Evolutionary conservation across 164 flowering plant species (phyloP).

Genomic region (Kalanchoe fedtschenkoi): DNA sequence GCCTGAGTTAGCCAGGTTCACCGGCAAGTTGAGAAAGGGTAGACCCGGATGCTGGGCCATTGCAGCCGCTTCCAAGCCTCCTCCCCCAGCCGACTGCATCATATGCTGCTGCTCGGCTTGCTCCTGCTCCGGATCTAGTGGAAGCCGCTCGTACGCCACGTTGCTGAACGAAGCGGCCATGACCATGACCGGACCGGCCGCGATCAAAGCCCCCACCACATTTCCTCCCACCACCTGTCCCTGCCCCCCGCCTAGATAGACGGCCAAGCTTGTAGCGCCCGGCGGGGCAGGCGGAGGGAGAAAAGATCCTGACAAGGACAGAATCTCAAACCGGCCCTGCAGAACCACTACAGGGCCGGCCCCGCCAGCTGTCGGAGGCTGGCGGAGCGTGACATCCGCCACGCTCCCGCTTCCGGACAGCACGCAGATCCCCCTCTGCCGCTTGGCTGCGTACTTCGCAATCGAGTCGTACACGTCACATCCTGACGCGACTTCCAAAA

Average conservation of each 20-base stretch:
- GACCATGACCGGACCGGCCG: not conserved
- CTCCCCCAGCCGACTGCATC: not conserved
- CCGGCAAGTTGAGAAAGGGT: not conserved
- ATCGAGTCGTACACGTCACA: not conserved
- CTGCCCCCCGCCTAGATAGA: conserved; percentile 1
- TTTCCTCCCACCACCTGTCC: conserved; percentile 1
- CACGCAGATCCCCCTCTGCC: conserved; percentile 3
- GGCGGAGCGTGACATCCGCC: not conserved
- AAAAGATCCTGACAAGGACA: conserved; percentile 1
- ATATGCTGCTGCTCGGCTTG: not conserved
- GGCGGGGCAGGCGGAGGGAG: conserved; percentile 5
- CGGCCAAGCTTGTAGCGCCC: conserved; percentile 1
- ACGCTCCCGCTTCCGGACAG: not conserved
- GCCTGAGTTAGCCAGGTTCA: not conserved
- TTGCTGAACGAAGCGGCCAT: conserved; percentile 1
- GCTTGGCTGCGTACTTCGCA: conserved; percentile 1
- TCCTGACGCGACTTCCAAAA: not conserved
- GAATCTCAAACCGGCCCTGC: conserved; percentile 4
- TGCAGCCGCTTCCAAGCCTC: not conserved
- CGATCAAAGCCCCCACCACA: conserved; percentile 1
- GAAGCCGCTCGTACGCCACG: conserved; percentile 1
- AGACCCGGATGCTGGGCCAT: conserved; percentile 1
- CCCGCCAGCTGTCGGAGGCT: not conserved
- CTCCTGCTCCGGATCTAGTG: conserved; percentile 1
- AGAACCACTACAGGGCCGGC: not conserved